These are phyloP conservation scores for Termitomyces sp. DNA, from an alignment of 768 basidiomycete species.

Conservation along the genomic window DNA sequence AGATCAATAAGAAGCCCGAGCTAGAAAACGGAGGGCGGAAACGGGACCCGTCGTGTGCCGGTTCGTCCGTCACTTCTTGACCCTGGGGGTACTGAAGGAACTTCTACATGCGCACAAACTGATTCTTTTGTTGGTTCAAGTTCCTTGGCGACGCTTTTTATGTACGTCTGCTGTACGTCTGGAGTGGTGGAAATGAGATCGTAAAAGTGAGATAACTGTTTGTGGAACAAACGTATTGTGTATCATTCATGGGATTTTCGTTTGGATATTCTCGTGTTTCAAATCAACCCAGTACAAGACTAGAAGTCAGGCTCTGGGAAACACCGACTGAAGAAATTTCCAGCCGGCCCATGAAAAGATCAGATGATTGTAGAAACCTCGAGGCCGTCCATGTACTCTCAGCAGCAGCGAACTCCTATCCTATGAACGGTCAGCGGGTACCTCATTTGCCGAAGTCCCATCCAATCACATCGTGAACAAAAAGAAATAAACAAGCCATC, in stretches of 20 bases:
- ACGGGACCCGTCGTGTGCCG: not conserved
- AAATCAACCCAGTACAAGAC: not conserved
- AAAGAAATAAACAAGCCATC: not conserved
- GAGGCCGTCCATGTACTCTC: constrained; percentile 69
- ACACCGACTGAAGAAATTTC: not conserved
- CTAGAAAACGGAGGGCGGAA: not conserved
- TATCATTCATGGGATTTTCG: not conserved
- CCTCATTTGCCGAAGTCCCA: constrained; percentile 67
- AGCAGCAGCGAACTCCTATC: constrained; percentile 85
- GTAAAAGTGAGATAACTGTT: not conserved
- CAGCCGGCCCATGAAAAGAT: no score
- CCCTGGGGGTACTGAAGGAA: not conserved
- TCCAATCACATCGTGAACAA: constrained; percentile 70
- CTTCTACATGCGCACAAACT: not conserved
- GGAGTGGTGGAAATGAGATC: not conserved
- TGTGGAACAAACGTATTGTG: not conserved
- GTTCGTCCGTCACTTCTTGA: not conserved
- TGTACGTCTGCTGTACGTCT: not conserved
- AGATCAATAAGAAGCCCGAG: not conserved
- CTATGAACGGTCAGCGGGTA: constrained; percentile 95
- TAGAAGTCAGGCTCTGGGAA: not conserved
- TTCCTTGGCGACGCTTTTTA: not conserved
- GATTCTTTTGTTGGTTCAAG: not conserved
- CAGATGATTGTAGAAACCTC: constrained; percentile 29
- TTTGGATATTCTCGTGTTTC: not conserved